Evolutionary conservation across 768 basidiomycete genomes (phyloP), one percentile per base, ranked within the genome.

Genomic region (Xerocomellus dryophilus): DNA sequence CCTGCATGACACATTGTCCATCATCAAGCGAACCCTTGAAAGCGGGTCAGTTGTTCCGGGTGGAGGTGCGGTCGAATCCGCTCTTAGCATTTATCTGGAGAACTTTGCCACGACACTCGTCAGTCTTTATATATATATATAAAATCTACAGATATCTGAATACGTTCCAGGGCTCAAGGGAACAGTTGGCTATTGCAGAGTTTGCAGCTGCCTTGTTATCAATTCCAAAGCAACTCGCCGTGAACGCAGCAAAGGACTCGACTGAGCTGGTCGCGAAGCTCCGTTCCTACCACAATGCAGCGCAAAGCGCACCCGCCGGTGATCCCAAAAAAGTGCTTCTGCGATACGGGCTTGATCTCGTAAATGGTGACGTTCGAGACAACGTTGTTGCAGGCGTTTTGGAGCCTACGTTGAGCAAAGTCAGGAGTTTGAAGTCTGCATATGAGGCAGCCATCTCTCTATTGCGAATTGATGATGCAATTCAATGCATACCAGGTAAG

Each of bases 111-210:
- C 93, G 5, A 98, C 94, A 20, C 75, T 98, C 71, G 96, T 96
- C 69, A 69, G 88, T 77, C 6, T 27, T 32, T 42, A 47, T 25
- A n/a, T 18, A 25, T 2, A 21, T 15, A 25, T 3, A 21, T 14
- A 7, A 2, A 35, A 29, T 25, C 34, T 27, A 34, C 35, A 31
- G 32, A 18, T 47, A 44, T 43, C 40, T 57, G 41, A 51, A 42
- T 43, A 42, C 23, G 60, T 44, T 58, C 50, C 66, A 98, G 96
- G 97, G 96, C 43, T 99, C 97, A 20, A 81, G 97, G 61, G 97
- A 99, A 73, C 97, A 99, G 70, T 78, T 99, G 48, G 97, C 97
- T 18, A 98, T 99, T 65, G 97, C 95, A n/a, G 97, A 99, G 71
- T 99, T 99, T 69, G 97, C 97, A 20, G 78, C 80, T 56, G 90